Percentiles rank a stretch among this genome's conserved stretches.
Conservation (phyloP, 2,329 filamentous ascomycete species). For the Fusarium armeniacum region DNA sequence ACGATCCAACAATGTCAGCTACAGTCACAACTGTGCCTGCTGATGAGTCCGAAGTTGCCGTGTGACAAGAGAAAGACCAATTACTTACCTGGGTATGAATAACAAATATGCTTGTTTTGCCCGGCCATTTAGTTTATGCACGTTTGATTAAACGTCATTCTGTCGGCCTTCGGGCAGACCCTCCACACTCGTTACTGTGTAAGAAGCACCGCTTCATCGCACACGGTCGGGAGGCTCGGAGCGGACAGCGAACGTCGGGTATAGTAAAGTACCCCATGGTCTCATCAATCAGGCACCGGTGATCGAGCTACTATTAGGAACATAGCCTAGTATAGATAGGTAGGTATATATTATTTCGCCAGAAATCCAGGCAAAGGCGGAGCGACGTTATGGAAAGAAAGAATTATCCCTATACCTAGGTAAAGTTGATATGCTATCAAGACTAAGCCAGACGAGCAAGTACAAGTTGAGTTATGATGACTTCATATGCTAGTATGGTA, state of each 20-base stretch:
- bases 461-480: constrained; percentile 2
- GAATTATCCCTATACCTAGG: not conserved
- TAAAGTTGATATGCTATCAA: not conserved
- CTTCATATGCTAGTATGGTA: constrained; percentile 22
- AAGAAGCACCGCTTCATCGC: constrained; percentile 1
- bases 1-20: constrained; percentile 30
- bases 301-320: not conserved
- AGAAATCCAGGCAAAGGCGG: not conserved
- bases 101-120: constrained; percentile 28
- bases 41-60: constrained; percentile 43
- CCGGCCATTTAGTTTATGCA: not conserved
- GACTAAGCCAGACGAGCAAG: not conserved
- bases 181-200: not conserved
- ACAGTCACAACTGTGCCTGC: constrained; percentile 19
- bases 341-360: not conserved
- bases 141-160: constrained; percentile 33
- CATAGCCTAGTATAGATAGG: not conserved
- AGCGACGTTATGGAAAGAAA: not conserved
- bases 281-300: not conserved
- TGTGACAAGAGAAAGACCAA: constrained; percentile 10
- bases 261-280: not conserved
- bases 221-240: constrained; percentile 27
- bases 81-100: not conserved
- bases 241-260: not conserved
- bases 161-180: constrained; percentile 1